phyloP scores from a whole-genome alignment of 1,284 basidiomycete species.

The Schizophyllum amplum region DNA sequence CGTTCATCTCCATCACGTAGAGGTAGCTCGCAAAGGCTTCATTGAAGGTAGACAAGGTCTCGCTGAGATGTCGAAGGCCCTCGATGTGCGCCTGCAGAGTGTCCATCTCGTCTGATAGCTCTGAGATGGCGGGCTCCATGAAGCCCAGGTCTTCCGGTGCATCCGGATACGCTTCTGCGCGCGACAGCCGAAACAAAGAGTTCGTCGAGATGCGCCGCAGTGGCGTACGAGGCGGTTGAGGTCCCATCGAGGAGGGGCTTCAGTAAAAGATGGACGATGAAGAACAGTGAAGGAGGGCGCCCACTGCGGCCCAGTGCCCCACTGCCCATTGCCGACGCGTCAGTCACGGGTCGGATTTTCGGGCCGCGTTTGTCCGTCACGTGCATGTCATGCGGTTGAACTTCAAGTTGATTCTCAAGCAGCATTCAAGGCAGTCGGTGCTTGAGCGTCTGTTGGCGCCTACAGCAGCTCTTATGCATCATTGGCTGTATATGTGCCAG shows the following conservation, averaged over 20 bases:
- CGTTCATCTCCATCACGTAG: slow-evolving; percentile 92
- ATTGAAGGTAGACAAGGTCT: slow-evolving; percentile 80
- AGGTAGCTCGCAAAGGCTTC: slow-evolving; percentile 90
- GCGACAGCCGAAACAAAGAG: slow-evolving; percentile 78
- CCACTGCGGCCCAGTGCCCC: too few species aligned
- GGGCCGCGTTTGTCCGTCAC: too few species aligned
- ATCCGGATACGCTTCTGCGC: slow-evolving; percentile 59
- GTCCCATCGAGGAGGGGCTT: neutral
- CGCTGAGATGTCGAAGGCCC: slow-evolving; percentile 62
- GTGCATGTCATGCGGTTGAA: neutral
- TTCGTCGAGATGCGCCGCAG: slow-evolving; percentile 87
- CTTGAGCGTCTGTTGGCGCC: neutral
- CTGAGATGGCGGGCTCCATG: slow-evolving; percentile 75
- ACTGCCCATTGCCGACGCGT: neutral
- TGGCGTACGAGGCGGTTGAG: slow-evolving; percentile 56
- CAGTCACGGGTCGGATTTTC: neutral
- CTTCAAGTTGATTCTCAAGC: too few species aligned
- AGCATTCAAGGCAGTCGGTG: neutral
- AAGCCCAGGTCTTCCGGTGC: slow-evolving; percentile 83
- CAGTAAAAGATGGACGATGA: neutral
- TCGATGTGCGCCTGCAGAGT: slow-evolving; percentile 71
- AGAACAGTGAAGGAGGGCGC: neutral
- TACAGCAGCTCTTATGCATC: neutral
- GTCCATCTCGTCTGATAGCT: slow-evolving; percentile 84
- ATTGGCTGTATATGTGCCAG: too few species aligned